A percentile compares a stretch with the other conserved stretches of the same genome.
phyloP scores from a whole-genome alignment of 1,284 basidiomycete species.

The Schizophyllum commune region DNA sequence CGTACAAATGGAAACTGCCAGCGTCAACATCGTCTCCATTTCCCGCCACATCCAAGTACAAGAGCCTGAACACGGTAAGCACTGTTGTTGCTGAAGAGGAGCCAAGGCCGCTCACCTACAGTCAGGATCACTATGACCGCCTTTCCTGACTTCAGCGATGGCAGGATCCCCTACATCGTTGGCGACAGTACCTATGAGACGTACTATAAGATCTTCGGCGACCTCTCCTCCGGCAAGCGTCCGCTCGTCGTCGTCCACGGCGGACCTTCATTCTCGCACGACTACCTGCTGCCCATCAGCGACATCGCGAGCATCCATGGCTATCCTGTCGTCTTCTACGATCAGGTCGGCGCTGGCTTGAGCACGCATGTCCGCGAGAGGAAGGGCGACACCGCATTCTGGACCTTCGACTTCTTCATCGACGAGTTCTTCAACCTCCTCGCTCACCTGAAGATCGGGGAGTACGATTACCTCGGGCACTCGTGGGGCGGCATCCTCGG shows the following conservation, averaged over 20 bases:
- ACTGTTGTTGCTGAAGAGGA: too few species aligned
- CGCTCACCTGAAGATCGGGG: slow-evolving; percentile 16
- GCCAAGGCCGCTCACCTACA: too few species aligned
- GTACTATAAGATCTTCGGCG: slow-evolving; percentile 37
- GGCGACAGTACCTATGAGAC: slow-evolving; percentile 24
- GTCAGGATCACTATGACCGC: not conserved
- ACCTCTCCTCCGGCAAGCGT: slow-evolving; percentile 18
- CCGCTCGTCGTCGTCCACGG: slow-evolving; percentile 40
- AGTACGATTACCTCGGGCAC: slow-evolving; percentile 34
- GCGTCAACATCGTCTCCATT: too few species aligned
- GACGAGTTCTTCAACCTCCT: too few species aligned
- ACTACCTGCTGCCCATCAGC: slow-evolving; percentile 29
- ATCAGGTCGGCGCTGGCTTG: slow-evolving; percentile 38
- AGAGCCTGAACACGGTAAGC: too few species aligned
- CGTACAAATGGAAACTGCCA: too few species aligned
- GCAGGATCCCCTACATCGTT: slow-evolving; percentile 14
- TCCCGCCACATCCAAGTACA: too few species aligned
- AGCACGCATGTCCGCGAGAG: slow-evolving; percentile 31
- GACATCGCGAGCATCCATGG: slow-evolving; percentile 21
- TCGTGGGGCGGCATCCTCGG: slow-evolving; percentile 47
- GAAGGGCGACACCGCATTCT: too few species aligned
- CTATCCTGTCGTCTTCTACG: slow-evolving; percentile 40
- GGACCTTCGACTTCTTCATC: too few species aligned
- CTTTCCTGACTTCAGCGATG: not conserved
- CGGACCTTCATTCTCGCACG: slow-evolving; percentile 33